Base-by-base conservation (phyloP, 2,329 filamentous ascomycete genomes). In the Fusarium temperatum region DNA sequence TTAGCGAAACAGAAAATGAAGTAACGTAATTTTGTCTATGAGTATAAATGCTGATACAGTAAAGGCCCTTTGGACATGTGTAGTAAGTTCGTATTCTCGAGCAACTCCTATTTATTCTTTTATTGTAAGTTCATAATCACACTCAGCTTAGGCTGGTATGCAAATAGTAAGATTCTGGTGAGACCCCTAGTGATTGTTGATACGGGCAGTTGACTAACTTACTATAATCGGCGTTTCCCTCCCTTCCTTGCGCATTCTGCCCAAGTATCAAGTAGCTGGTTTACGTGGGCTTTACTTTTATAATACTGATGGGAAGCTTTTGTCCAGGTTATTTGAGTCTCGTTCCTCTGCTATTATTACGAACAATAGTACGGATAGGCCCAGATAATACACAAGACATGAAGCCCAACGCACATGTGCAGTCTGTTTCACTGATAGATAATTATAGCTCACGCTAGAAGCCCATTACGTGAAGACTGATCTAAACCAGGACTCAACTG, bases 361-460 rank as follows among this genome's bases (percentile, higher is more conserved):
- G 26, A 22, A 51, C 22, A 32, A 48, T 48, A 28, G 18, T 18
- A 24, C 24, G 24, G 24, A 24, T 24, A 45, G 18, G 9, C 50
- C 28, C 9, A 28, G 32, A 47, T 17, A 44, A 51, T 44, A 22
- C 12, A 35, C 6, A 60, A 45, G 35, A 51, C 50, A 45, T 38
- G 8, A 63, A 72, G 45, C 30, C 61, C 51, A 68, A 68, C 47
- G 41, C 20, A 30, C 67, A 50, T 61, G 32, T 63, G 61, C 44
- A 7, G 24, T 24, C 32, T 70, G 68, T 72, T 63, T 64, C 48
- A 56, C 44, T 26, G 13, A 45, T 44, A 32, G 38, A 57, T 65
- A 72, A 68, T 62, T 66, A 72, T 68, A 72, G 68, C 63, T 67
- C 54, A 55, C 17, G 35, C 39, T 38, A 56, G 20, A 47, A 38